Evolutionary conservation across 2,329 filamentous ascomycete species (phyloP).

Genomic region (Aspergillus sp.): DNA sequence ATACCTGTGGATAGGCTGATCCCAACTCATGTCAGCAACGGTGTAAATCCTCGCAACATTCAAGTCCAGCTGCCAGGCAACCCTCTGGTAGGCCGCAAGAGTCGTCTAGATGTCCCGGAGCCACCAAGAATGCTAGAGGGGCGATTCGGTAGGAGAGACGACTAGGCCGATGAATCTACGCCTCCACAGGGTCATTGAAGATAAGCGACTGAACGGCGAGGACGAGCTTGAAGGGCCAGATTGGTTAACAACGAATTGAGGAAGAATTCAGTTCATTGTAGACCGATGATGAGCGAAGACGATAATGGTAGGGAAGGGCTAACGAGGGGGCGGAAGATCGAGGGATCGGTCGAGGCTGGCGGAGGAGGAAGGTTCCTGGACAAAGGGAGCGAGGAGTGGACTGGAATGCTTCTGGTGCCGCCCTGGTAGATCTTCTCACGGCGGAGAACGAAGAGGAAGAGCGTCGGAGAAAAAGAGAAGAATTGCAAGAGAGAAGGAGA

Average conservation of each 20-base stretch:
- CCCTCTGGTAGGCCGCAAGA: constrained; percentile 26
- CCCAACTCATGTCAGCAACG: constrained; percentile 53
- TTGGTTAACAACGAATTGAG: not conserved
- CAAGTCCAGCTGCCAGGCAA: constrained; percentile 42
- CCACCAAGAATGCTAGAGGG: constrained; percentile 36
- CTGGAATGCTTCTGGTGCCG: constrained; percentile 22
- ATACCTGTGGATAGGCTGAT: constrained; percentile 53
- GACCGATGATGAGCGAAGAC: constrained; percentile 10
- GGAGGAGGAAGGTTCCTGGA: constrained; percentile 24
- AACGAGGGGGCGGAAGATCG: constrained; percentile 20
- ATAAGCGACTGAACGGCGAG: constrained; percentile 20
- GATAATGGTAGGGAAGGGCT: constrained; percentile 8
- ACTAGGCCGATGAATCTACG: constrained; percentile 28
- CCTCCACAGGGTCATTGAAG: constrained; percentile 33
- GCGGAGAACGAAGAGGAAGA: constrained; percentile 13
- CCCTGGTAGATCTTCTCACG: constrained; percentile 3
- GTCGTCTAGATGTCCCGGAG: constrained; percentile 27
- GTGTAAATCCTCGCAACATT: constrained; percentile 43
- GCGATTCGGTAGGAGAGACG: constrained; percentile 28
- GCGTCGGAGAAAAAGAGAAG: constrained; percentile 21
- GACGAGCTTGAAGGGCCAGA: constrained; percentile 1
- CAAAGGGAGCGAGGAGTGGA: constrained; percentile 25
- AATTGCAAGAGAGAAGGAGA: constrained; percentile 22
- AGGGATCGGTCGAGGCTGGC: constrained; percentile 21
- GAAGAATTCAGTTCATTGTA: constrained; percentile 19